Base-by-base conservation (phyloP, 2,329 filamentous ascomycete genomes). In the Dactylonectria macrodidyma region DNA sequence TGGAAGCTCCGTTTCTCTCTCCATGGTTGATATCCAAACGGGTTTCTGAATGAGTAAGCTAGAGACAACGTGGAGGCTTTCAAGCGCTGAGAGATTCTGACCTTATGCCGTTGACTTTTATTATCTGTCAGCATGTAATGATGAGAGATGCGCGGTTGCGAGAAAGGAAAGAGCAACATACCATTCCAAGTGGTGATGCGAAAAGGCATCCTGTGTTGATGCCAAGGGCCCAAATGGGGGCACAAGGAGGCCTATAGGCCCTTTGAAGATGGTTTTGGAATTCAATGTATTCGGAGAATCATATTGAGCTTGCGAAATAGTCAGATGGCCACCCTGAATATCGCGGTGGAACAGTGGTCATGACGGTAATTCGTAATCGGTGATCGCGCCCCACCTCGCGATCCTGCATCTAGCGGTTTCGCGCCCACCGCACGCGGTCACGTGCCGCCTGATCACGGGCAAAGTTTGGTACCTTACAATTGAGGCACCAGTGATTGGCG, bases 101-200 rank as follows among this genome's bases (percentile, higher is more conserved):
- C 92, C 91, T 89, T 78, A 95, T 95, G 76, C 93, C 93, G 80
- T 95, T 95, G 50, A 95, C 92, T 95, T 72, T 36, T 59, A 44
- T 7, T 44, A 2, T 46, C 69, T 58, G 71, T 70, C 59, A 67
- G 56, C 50, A 19, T 4, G 22, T 14, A 5, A 30, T 22, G 12
- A 54, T 10, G 19, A 22, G 26, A 30, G 26, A 30, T 1, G 7
- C 26, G 26, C 26, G 26, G 26, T 30, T 5, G 26, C 26, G 26
- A 10, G 44, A 22, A 22, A 46, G 52, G 12, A 19, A 50, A 16
- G 26, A 41, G 4, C 26, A 44, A 73, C 87, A 78, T 80, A 93
- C 93, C 93, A 82, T 95, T 95, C 93, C 93, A 95, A 14, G 92
- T 93, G 3, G 93, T 96, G 75, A 97, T 94, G 68, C 94, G 91